Evolutionary conservation across 2,329 filamentous ascomycete genomes (phyloP).

Genomic region (Alternaria sp.): DNA sequence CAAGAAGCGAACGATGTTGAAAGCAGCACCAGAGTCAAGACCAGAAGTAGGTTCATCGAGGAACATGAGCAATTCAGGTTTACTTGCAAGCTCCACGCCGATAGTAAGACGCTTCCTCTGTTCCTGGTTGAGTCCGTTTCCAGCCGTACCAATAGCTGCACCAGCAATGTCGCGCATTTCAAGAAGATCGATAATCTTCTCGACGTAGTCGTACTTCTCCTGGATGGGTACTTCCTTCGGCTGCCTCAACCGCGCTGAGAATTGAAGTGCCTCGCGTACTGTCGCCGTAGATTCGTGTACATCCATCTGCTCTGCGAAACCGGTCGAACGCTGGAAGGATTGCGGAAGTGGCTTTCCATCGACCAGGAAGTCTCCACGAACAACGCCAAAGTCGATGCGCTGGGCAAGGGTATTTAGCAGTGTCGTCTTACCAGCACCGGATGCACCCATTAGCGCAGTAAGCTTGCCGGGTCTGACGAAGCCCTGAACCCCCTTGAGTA

Average conservation of each 20-base stretch:
- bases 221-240: slow-evolving; percentile 62
- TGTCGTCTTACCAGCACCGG: slow-evolving; percentile 54
- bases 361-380: slow-evolving; percentile 54
- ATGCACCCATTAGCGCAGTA: slow-evolving; percentile 79
- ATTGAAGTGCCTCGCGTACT: slow-evolving; percentile 68
- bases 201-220: slow-evolving; percentile 70
- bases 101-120: slow-evolving; percentile 72
- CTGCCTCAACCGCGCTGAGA: slow-evolving; percentile 68
- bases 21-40: slow-evolving; percentile 72
- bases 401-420: slow-evolving; percentile 48
- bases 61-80: slow-evolving; percentile 76
- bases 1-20: slow-evolving; percentile 69
- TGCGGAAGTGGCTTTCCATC: slow-evolving; percentile 55
- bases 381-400: slow-evolving; percentile 53
- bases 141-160: slow-evolving; percentile 66
- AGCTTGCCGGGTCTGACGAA: slow-evolving; percentile 92
- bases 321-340: slow-evolving; percentile 81
- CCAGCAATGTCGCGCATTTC: slow-evolving; percentile 71
- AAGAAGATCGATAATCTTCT: slow-evolving; percentile 67
- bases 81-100: slow-evolving; percentile 65
- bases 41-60: slow-evolving; percentile 80
- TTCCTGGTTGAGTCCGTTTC: slow-evolving; percentile 61
- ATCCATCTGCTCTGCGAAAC: slow-evolving; percentile 74
- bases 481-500: slow-evolving; percentile 70
- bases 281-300: slow-evolving; percentile 68